Evolutionary conservation across 1,284 basidiomycete species (phyloP).

Genomic region (Xanthoconium separans): DNA sequence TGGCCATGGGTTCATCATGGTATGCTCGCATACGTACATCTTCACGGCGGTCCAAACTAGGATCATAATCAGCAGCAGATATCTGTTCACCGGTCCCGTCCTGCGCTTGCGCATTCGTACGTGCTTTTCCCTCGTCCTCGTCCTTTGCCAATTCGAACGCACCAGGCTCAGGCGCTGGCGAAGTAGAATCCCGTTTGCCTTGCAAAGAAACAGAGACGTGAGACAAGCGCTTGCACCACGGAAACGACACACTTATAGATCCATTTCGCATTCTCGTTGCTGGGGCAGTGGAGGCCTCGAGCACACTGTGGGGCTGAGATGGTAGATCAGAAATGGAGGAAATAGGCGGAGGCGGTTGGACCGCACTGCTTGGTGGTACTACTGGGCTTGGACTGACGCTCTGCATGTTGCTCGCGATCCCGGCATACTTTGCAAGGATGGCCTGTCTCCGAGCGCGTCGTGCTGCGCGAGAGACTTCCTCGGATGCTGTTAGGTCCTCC

Average conservation of each 20-base stretch:
- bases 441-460: conserved; percentile 80
- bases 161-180: conserved; percentile 48
- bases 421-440: conserved; percentile 81
- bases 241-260: conserved; percentile 28
- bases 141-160: conserved; percentile 64
- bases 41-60: conserved; percentile 78
- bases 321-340: conserved; percentile 59
- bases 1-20: conserved; percentile 38
- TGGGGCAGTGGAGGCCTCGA: conserved; percentile 33
- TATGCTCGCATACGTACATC: conserved; percentile 73
- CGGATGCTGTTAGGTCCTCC: conserved; percentile 55
- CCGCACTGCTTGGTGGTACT: conserved; percentile 71
- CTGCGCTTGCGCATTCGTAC: conserved; percentile 41
- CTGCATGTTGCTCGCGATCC: conserved; percentile 42
- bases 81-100: conserved; percentile 65
- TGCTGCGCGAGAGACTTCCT: conserved; percentile 74
- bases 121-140: conserved; percentile 46
- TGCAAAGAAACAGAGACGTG: background rate
- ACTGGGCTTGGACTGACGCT: conserved; percentile 54
- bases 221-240: conserved; percentile 3
- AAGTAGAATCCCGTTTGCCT: conserved; percentile 53
- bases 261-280: conserved; percentile 20
- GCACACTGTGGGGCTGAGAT: conserved; percentile 52
- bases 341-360: conserved; percentile 60
- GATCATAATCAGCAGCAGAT: conserved; percentile 92